Evolutionary conservation across 192 early-diverging fungal genomes (phyloP).

Genomic region (Nowakowskiella sp.): DNA sequence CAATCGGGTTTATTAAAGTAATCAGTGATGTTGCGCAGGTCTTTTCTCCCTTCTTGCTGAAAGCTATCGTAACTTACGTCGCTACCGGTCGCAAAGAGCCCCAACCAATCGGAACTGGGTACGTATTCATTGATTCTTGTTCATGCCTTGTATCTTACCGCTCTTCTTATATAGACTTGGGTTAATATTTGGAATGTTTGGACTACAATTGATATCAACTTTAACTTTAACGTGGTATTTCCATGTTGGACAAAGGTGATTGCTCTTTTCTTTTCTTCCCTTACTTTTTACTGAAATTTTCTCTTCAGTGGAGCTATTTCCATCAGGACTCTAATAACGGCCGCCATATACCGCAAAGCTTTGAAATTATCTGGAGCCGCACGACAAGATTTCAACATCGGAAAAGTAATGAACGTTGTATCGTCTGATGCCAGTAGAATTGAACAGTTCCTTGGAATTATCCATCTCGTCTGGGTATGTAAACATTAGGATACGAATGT

Average conservation of each 20-base stretch:
- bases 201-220: no score
- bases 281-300: constrained; percentile 37
- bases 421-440: constrained; percentile 49
- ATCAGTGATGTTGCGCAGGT: constrained; percentile 23
- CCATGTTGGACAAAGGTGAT: constrained; percentile 12
- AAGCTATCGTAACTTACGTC: constrained; percentile 27
- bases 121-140: background rate
- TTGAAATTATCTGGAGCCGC: constrained; percentile 42
- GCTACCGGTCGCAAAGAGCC: constrained; percentile 9
- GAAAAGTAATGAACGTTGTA: constrained; percentile 57
- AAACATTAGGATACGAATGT: background rate
- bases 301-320: constrained; percentile 29
- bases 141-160: constrained; percentile 1
- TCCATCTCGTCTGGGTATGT: constrained; percentile 22
- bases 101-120: background rate
- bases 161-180: constrained; percentile 10
- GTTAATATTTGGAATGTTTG: constrained; percentile 20
- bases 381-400: constrained; percentile 51
- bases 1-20: constrained; percentile 24
- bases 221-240: no score
- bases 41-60: constrained; percentile 36
- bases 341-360: constrained; percentile 51
- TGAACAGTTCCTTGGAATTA: constrained; percentile 30
- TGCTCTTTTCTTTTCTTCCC: constrained; percentile 21
- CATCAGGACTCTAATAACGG: constrained; percentile 40